phyloP scores from a whole-genome alignment of 148 eudicot genomes.

The Arbutus unedo region DNA sequence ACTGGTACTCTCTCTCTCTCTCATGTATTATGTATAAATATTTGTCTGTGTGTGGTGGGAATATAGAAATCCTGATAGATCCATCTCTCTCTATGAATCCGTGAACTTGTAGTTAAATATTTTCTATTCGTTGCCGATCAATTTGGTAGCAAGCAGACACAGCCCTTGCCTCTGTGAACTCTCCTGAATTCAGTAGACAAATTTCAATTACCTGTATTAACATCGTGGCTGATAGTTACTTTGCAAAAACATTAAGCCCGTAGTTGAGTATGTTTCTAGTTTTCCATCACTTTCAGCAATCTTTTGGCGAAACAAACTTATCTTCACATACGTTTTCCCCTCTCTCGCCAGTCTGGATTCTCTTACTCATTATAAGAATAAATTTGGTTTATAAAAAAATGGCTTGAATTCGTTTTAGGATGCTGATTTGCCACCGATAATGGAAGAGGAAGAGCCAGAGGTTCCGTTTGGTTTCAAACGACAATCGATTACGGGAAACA shows the following conservation, averaged over 20 bases:
- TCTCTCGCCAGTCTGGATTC: not conserved
- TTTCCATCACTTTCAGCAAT: no score
- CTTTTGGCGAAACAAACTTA: no score
- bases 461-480: slow-evolving; percentile 22
- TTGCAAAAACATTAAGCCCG: no score
- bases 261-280: no score
- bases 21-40: not conserved
- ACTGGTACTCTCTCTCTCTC: slow-evolving; percentile 39
- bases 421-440: slow-evolving; percentile 64
- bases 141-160: not conserved
- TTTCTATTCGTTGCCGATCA: not conserved
- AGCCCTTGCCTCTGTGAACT: not conserved
- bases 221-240: no score
- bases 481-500: not conserved
- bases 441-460: slow-evolving; percentile 54
- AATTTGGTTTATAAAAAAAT: not conserved
- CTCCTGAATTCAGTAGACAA: not conserved
- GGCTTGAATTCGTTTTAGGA: slow-evolving; percentile 38
- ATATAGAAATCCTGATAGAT: no score
- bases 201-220: no score
- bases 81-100: not conserved
- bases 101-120: not conserved
- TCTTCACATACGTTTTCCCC: not conserved
- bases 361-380: not conserved
- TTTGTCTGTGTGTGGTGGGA: not conserved